Evolutionary conservation across 805 yeast genomes (phyloP), one percentile per base, ranked within the genome.

Genomic region (Tetrapisispora taiwanensis): DNA sequence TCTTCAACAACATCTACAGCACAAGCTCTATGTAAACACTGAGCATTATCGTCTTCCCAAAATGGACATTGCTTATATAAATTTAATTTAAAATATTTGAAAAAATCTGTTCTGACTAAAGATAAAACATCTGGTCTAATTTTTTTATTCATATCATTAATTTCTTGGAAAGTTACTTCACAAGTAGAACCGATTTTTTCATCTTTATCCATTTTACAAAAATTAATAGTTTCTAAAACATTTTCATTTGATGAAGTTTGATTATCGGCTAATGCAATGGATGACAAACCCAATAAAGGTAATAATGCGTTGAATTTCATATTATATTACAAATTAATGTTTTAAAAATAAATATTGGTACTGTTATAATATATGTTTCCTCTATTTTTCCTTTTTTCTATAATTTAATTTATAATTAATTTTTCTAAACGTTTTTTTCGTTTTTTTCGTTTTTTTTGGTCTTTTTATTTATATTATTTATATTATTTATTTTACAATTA

Each of bases 11-110:
- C 76, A 59, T 88, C 95, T 35, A 88, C 95, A 0, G 95, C 94
- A 66, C 97, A 88, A 45, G 86, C 81, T 50, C 85, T 73, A 56
- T 87, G 85, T 48, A 88, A 84, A 60, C 97, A 88, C 56, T 84
- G 78, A 36, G 89, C 94, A 39, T 73, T 73, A 55, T 71, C 78
- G 53, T 80, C 87, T 51, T 78, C 77, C 88, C 86, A 84, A 61
- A 84, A 88, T 24, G 95, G 90, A 63, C 99, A 88, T 60, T 76
- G 76, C 50, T 74, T 81, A 63, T 79, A 86, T 46, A 92, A 70
- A 57, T 92, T 88, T 44, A 92, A 73, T 60, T 87, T 81, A 70
- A 86, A 92, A 60, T 84, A 86, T 51, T 81, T 76, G 75, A 92
- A 90, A 65, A 85, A 92, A 52, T 89, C 87, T 31, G 86, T 79